Evolutionary conservation across 768 basidiomycete genomes (phyloP), one percentile per base, ranked within the genome.

Genomic region (Daedalea quercina): DNA sequence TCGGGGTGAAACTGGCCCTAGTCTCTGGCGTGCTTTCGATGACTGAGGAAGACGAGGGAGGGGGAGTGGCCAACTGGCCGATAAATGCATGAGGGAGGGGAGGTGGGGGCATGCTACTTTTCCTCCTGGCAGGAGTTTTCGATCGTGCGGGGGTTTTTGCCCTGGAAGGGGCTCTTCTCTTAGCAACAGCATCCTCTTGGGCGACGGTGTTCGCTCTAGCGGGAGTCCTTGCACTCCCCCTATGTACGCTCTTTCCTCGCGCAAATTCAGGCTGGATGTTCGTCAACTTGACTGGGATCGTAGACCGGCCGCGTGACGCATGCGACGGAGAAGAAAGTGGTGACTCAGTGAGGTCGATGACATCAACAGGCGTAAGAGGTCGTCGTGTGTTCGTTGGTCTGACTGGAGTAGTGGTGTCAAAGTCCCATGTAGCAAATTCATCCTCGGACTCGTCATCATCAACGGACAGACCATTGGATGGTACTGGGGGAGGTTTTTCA

Each of bases 351-450:
- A 62, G 43, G 44, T 60, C 58, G 15, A 60, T 62, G 22, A 59
- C 48, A 22, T 56, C 56, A 33, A 24, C 50, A 20, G 54, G 26
- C 35, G 23, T 46, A 9, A 11, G 34, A 23, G 52, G 33, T 15
- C 22, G 23, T 28, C 52, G 48, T 23, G 53, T 50, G 3, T 52
- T 43, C 17, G 19, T 2, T 17, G 46, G 51, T 23, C 45, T 58
- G 2, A 40, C 44, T 1, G 54, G 57, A 7, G 57, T 52, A 6
- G 55, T n/a, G 17, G 62, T 55, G 47, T 62, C 58, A 17, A 57
- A 47, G 7, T 53, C 58, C 59, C 58, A 62, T 2, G 54, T 35
- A 1, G 60, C 64, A 9, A 67, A 51, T 37, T 65, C 64, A 40
- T 65, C 64, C 25, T 64, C 64, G 3, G 64, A 65, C 0, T 44